Evolutionary conservation across 1,139 yeast species (phyloP).

Genomic region (Suhomyces taliae): DNA sequence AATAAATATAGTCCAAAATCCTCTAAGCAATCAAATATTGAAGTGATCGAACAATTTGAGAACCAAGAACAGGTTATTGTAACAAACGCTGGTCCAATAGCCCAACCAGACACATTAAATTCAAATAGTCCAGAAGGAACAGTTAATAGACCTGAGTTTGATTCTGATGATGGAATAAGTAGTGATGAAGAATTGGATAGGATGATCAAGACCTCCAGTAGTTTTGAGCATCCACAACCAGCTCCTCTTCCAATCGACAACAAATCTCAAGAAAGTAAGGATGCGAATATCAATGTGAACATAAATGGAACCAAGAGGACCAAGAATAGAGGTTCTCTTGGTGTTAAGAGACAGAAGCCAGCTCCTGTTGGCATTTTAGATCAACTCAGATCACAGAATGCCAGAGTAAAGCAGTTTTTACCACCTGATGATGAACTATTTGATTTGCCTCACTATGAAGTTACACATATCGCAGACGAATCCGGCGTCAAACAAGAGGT

Average conservation of each 20-base stretch:
- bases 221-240: not conserved
- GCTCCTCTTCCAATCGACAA: not conserved
- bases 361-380: conserved; percentile 1
- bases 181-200: conserved; percentile 9
- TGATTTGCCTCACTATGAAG: conserved; percentile 6
- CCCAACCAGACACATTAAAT: too few species aligned
- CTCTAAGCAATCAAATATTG: not conserved
- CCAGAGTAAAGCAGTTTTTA: not conserved
- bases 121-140: too few species aligned
- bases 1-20: not conserved
- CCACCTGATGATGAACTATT: not conserved
- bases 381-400: not conserved
- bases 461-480: not conserved
- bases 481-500: not conserved
- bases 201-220: not conserved
- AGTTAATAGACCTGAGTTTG: not conserved
- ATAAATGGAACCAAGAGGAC: not conserved
- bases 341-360: not conserved
- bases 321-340: not conserved
- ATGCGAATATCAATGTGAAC: too few species aligned
- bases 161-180: conserved; percentile 6
- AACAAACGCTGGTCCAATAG: too few species aligned
- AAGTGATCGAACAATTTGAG: not conserved
- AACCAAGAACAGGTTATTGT: too few species aligned
- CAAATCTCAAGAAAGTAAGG: not conserved